phyloP scores from a whole-genome alignment of 116 monocot species.

The Iris pallida region DNA sequence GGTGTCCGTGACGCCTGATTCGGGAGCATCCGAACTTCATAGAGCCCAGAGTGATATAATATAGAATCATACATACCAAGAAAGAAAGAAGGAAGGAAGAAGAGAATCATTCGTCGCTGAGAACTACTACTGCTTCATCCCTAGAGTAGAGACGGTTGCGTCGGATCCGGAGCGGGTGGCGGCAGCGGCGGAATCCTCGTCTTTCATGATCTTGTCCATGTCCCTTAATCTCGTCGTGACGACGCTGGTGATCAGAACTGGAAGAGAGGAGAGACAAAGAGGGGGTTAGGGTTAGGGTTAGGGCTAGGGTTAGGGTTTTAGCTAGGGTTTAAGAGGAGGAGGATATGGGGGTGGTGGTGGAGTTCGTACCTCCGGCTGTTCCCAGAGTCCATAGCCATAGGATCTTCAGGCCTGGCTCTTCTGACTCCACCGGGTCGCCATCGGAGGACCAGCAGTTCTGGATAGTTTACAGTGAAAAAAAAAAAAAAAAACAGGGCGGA shows the following conservation, averaged over 20 bases:
- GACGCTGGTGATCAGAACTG: slow-evolving; percentile 62
- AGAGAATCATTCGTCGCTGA: slow-evolving; percentile 16
- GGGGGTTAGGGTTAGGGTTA: not conserved
- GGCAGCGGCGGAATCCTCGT: slow-evolving; percentile 20
- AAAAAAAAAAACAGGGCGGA: too few species aligned
- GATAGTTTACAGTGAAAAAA: too few species aligned
- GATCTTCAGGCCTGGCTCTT: slow-evolving; percentile 86
- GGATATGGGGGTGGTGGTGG: too few species aligned
- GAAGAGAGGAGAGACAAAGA: not conserved
- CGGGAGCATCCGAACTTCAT: too few species aligned
- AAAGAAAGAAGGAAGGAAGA: not conserved
- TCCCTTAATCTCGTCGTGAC: slow-evolving; percentile 53
- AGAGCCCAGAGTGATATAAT: too few species aligned
- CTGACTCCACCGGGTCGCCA: slow-evolving; percentile 73
- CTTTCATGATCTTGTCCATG: slow-evolving; percentile 55
- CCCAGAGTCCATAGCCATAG: slow-evolving; percentile 89
- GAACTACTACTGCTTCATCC: slow-evolving; percentile 11
- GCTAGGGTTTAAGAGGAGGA: not conserved
- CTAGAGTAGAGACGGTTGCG: not conserved
- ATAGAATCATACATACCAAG: too few species aligned
- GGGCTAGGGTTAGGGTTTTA: slow-evolving; percentile 5
- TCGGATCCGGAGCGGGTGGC: not conserved
- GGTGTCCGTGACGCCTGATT: too few species aligned
- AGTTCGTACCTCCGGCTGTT: slow-evolving; percentile 59
- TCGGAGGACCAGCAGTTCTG: not conserved